Percentiles rank a stretch among this genome's conserved stretches.
Evolutionary conservation across 768 basidiomycete genomes (phyloP).

Genomic region (Tricholoma saponaceum): DNA sequence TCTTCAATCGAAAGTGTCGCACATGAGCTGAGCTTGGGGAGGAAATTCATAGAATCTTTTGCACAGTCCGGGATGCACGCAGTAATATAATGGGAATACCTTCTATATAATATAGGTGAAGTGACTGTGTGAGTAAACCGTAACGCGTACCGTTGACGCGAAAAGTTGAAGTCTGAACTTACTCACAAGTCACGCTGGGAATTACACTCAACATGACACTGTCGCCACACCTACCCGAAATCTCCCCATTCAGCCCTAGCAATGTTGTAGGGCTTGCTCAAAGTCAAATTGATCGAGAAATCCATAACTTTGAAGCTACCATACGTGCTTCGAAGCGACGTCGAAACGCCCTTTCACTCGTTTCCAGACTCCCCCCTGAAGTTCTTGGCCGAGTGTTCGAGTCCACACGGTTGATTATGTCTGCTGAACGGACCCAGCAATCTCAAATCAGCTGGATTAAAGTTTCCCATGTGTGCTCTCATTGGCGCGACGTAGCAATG

Average conservation of each 20-base stretch:
- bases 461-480: not conserved
- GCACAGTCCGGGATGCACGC: too few relatives aligned
- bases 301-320: not conserved
- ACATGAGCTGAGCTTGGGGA: too few relatives aligned
- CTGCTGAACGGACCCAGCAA: not conserved
- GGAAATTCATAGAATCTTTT: too few relatives aligned
- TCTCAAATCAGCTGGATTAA: not conserved
- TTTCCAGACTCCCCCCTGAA: not conserved
- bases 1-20: too few relatives aligned
- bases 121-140: too few relatives aligned
- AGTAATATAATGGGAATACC: too few relatives aligned
- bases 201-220: too few relatives aligned
- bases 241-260: not conserved
- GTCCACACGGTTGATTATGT: not conserved
- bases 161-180: too few relatives aligned
- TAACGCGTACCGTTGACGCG: too few relatives aligned
- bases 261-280: not conserved
- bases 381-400: not conserved
- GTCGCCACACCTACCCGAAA: too few relatives aligned
- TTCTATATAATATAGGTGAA: too few relatives aligned
- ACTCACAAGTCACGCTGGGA: too few relatives aligned
- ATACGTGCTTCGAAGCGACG: not conserved
- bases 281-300: not conserved
- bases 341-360: not conserved
- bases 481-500: not conserved